These are phyloP conservation scores for Rhodotorula sp. DNA, from an alignment of 1,284 basidiomycete species.

Conservation along the genomic window DNA sequence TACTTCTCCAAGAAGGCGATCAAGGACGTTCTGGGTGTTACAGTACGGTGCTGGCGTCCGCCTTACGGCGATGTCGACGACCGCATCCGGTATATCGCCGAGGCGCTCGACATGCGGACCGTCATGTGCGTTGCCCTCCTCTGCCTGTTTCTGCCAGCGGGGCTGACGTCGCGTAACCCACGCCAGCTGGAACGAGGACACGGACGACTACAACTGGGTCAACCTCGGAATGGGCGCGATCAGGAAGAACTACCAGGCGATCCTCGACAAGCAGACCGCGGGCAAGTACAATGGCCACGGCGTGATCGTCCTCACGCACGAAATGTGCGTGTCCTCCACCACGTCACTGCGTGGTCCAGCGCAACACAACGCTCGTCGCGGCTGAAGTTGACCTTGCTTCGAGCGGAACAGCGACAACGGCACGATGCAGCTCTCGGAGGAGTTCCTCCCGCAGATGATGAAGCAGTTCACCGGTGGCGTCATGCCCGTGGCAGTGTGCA, in stretches of 20 bases:
- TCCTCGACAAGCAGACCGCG: conserved; percentile 47
- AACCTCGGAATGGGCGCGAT: conserved; percentile 44
- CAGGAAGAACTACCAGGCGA: conserved; percentile 54
- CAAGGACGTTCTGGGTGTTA: conserved; percentile 57
- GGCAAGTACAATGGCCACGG: conserved; percentile 49
- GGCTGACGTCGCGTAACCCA: background rate
- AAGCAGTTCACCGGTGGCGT: conserved; percentile 30
- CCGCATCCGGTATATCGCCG: conserved; percentile 58
- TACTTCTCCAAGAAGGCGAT: conserved; percentile 59
- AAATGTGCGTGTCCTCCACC: conserved; percentile 41
- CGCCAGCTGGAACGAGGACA: conserved; percentile 55
- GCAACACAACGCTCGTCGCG: no score
- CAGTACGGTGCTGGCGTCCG: conserved; percentile 38
- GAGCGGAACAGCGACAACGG: conserved; percentile 14
- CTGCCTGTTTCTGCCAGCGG: background rate
- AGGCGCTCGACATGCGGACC: conserved; percentile 55
- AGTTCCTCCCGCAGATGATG: conserved; percentile 30
- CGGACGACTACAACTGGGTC: conserved; percentile 40
- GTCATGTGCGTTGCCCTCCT: conserved; percentile 46
- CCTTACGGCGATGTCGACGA: conserved; percentile 56
- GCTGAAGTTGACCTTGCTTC: no score
- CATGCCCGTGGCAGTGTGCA: conserved; percentile 45
- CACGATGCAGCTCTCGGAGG: conserved; percentile 46
- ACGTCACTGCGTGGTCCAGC: no score
- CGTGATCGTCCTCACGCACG: conserved; percentile 55